phyloP scores from a whole-genome alignment of 805 yeast genomes.

The Barnettozyma sucrosica region DNA sequence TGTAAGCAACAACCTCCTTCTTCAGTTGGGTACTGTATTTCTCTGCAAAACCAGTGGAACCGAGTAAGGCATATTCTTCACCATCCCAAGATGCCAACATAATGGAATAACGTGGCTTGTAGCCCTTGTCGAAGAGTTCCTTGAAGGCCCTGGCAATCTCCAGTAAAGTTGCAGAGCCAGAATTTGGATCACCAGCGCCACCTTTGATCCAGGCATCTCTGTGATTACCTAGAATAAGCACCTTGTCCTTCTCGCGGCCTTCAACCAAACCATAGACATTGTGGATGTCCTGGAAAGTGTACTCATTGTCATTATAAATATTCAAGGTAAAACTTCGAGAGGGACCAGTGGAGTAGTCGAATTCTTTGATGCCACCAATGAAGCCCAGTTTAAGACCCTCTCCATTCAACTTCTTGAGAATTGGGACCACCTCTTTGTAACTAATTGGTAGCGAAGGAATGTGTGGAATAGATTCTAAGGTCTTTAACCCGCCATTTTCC shows the following conservation, averaged over 20 bases:
- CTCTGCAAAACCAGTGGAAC: conserved; percentile 76
- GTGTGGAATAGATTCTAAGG: conserved; percentile 46
- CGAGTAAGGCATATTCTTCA: conserved; percentile 69
- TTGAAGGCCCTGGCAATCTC: conserved; percentile 60
- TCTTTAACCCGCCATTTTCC: conserved; percentile 45
- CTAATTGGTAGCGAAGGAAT: conserved; percentile 73
- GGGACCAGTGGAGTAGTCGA: conserved; percentile 52
- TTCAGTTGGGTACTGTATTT: conserved; percentile 43
- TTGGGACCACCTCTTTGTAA: conserved; percentile 56
- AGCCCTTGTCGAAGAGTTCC: conserved; percentile 45
- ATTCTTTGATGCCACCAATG: conserved; percentile 38
- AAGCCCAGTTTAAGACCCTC: conserved; percentile 48
- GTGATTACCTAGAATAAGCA: conserved; percentile 66
- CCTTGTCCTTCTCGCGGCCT: conserved; percentile 49
- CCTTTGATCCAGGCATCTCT: conserved; percentile 79
- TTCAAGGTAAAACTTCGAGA: conserved; percentile 38
- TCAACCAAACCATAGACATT: conserved; percentile 58
- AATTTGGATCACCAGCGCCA: conserved; percentile 76
- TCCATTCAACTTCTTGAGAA: conserved; percentile 53
- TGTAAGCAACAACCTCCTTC: conserved; percentile 54
- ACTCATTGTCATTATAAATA: conserved; percentile 55
- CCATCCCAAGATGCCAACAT: conserved; percentile 79
- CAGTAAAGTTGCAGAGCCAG: conserved; percentile 60
- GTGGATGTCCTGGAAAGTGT: conserved; percentile 52
- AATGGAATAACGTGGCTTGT: conserved; percentile 63